These are phyloP conservation scores for Sinapis alba DNA, from an alignment of 441 rosid genomes.

Conservation along the genomic window DNA sequence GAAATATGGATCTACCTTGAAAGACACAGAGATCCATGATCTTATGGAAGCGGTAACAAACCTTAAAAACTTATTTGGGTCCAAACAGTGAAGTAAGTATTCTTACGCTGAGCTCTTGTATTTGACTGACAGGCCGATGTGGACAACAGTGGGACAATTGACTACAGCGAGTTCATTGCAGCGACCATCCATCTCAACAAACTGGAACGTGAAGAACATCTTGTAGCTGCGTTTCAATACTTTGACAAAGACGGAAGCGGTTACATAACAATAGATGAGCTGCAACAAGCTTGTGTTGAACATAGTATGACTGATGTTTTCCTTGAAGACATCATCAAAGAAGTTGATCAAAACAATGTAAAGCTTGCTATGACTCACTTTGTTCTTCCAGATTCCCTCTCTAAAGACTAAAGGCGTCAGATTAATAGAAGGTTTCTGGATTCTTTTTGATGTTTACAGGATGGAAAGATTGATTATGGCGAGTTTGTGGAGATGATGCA, in stretches of 20 bases:
- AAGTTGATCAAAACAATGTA: slow-evolving; percentile 96
- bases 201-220: slow-evolving; percentile 93
- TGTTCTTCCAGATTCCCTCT: too few relatives aligned
- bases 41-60: slow-evolving; percentile 92
- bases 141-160: slow-evolving; percentile 96
- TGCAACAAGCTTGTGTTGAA: slow-evolving; percentile 92
- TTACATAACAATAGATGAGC: slow-evolving; percentile 93
- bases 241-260: slow-evolving; percentile 97
- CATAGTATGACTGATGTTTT: slow-evolving; percentile 90
- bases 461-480: slow-evolving; percentile 92
- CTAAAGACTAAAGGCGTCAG: neutral
- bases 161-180: slow-evolving; percentile 95
- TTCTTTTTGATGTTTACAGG: slow-evolving; percentile 47
- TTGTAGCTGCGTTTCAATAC: slow-evolving; percentile 89
- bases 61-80: neutral
- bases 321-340: slow-evolving; percentile 88
- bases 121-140: slow-evolving; percentile 96
- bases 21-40: slow-evolving; percentile 93
- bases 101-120: neutral
- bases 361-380: neutral
- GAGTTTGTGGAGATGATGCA: slow-evolving; percentile 99
- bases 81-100: neutral
- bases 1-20: slow-evolving; percentile 93
- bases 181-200: slow-evolving; percentile 97
- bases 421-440: too few relatives aligned